Percentiles rank a stretch among this genome's conserved stretches.
Conservation (phyloP, 2,329 filamentous ascomycete species). For the Aspergillus ochraceus region DNA sequence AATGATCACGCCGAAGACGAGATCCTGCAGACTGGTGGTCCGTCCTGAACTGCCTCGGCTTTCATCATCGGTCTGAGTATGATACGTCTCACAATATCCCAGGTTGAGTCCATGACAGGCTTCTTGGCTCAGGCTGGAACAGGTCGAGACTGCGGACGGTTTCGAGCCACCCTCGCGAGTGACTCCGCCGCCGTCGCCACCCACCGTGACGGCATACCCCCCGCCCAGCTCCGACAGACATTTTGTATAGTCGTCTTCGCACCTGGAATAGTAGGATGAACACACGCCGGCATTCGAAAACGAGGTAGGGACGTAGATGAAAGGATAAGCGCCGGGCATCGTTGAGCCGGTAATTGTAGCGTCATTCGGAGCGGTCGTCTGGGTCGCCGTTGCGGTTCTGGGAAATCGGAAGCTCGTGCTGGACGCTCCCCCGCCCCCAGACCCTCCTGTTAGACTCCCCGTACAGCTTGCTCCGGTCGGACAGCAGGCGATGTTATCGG, state of each 20-base stretch:
- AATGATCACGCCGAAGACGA: conserved; percentile 43
- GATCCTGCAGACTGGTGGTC: conserved; percentile 43
- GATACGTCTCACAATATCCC: conserved; percentile 42
- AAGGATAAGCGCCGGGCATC: conserved; percentile 54
- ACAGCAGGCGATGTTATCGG: conserved; percentile 62
- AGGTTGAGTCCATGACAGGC: conserved; percentile 53
- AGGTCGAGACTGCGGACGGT: conserved; percentile 45
- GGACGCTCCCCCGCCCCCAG: conserved; percentile 20
- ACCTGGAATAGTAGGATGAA: conserved; percentile 55
- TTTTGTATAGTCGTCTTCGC: conserved; percentile 48
- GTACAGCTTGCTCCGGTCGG: conserved; percentile 59
- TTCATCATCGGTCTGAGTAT: conserved; percentile 26
- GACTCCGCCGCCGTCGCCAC: conserved; percentile 49
- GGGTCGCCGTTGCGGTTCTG: conserved; percentile 27
- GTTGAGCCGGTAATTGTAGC: conserved; percentile 39
- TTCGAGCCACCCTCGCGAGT: conserved; percentile 49
- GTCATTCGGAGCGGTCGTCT: conserved; percentile 25
- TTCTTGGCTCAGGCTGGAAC: conserved; percentile 46
- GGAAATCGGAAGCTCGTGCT: conserved; percentile 37
- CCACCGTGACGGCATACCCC: conserved; percentile 54
- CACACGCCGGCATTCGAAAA: conserved; percentile 54
- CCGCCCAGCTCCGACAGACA: conserved; percentile 49
- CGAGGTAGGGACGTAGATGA: conserved; percentile 54
- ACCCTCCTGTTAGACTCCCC: conserved; percentile 48
- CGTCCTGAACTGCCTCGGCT: conserved; percentile 29